These are phyloP conservation scores for Penicillium riverlandense DNA, from an alignment of 495 filamentous ascomycete species.

Conservation along the genomic window DNA sequence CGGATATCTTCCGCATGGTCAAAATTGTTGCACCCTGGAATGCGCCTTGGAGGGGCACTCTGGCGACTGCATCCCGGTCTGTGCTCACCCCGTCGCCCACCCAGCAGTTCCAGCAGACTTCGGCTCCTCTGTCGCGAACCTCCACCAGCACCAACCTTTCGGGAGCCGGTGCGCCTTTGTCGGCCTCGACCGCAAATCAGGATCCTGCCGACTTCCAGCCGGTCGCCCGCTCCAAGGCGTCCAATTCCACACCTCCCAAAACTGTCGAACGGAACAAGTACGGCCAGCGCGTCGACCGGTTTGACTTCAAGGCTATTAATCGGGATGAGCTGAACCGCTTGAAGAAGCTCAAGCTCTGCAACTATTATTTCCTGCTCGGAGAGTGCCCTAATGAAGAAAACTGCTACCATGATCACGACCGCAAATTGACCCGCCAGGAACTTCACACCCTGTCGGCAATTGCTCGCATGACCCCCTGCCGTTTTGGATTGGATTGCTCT, in stretches of 20 bases:
- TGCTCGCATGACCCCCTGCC: constrained; percentile 73
- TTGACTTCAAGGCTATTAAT: constrained; percentile 45
- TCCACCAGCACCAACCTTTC: constrained; percentile 35
- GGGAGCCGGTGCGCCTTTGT: constrained; percentile 27
- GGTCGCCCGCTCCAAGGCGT: constrained; percentile 43
- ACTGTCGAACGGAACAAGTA: constrained; percentile 60
- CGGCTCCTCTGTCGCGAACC: constrained; percentile 27
- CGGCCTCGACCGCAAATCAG: constrained; percentile 23
- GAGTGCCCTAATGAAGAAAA: constrained; percentile 60
- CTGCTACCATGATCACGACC: constrained; percentile 71
- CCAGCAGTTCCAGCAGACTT: constrained; percentile 21
- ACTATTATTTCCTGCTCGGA: constrained; percentile 71
- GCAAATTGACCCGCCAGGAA: constrained; percentile 61
- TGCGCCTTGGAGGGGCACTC: constrained; percentile 23
- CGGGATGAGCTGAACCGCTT: constrained; percentile 52
- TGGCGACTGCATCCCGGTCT: constrained; percentile 22
- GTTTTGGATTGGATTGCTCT: constrained; percentile 65
- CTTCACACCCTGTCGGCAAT: constrained; percentile 60
- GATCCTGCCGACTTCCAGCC: constrained; percentile 26
- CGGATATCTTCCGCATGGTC: constrained; percentile 57
- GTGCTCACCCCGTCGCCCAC: constrained; percentile 37
- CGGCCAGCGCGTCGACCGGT: constrained; percentile 64
- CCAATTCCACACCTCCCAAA: constrained; percentile 43
- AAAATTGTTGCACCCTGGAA: constrained; percentile 46
- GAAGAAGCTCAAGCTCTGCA: constrained; percentile 74